These are phyloP conservation scores for Heteromeles arbutifolia DNA, from an alignment of 306 rosid genomes.

Conservation along the genomic window DNA sequence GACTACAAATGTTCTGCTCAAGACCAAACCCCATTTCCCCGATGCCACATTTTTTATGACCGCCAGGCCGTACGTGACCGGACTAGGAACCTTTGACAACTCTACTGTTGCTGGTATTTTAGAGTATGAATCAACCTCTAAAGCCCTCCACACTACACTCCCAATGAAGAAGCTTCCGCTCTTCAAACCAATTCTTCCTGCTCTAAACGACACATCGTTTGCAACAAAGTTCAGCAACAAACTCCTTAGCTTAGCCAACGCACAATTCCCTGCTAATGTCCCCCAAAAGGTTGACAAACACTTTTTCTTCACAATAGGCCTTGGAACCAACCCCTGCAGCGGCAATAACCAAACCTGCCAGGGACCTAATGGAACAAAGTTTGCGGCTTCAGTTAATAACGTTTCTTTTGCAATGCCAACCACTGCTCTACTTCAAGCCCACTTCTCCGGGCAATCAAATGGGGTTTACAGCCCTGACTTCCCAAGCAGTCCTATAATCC, in stretches of 20 bases:
- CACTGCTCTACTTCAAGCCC: slow-evolving; percentile 54
- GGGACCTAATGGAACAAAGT: slow-evolving; percentile 65
- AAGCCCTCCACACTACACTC: slow-evolving; percentile 5
- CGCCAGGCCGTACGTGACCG: slow-evolving; percentile 50
- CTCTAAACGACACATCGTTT: slow-evolving; percentile 55
- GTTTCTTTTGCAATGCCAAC: slow-evolving; percentile 44
- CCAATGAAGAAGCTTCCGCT: slow-evolving; percentile 31
- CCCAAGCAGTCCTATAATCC: slow-evolving; percentile 30
- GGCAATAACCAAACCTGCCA: slow-evolving; percentile 40
- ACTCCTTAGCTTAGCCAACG: slow-evolving; percentile 40
- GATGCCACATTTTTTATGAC: slow-evolving; percentile 56
- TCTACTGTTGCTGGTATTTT: slow-evolving; percentile 56
- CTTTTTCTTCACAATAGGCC: slow-evolving; percentile 56
- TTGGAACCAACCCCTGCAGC: slow-evolving; percentile 53
- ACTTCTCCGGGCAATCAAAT: slow-evolving; percentile 39
- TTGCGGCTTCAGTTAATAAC: slow-evolving; percentile 67
- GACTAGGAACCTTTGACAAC: slow-evolving; percentile 63
- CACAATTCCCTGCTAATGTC: slow-evolving; percentile 55
- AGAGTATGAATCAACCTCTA: slow-evolving; percentile 35
- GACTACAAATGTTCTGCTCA: slow-evolving; percentile 58
- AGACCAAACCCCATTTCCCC: slow-evolving; percentile 42
- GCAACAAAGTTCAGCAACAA: slow-evolving; percentile 38
- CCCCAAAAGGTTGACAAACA: slow-evolving; percentile 48
- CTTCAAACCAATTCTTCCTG: slow-evolving; percentile 41
- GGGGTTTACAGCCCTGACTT: slow-evolving; percentile 37